Base-by-base conservation (phyloP, 2,329 filamentous ascomycete species). In the Plectosphaerella sp. region DNA sequence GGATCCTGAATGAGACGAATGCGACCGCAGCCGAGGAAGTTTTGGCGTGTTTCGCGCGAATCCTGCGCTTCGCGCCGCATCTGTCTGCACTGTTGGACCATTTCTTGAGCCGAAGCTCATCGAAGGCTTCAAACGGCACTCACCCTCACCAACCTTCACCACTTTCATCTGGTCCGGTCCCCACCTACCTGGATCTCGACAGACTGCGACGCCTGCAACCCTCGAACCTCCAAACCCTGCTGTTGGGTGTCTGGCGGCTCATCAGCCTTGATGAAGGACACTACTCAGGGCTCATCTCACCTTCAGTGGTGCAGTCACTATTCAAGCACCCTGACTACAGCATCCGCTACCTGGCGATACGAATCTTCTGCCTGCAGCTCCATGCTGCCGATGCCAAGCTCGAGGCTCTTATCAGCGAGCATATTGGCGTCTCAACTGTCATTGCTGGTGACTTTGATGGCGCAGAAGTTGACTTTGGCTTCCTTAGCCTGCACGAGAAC, bases 1-100 rank as follows among this genome's bases (percentile, higher is more conserved):
- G 91, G 91, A 75, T 88, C 45, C 74, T 77, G 62, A 67, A 73
- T 65, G 61, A 72, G 25, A 67, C 68, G 25, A 68, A 65, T 42
- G 63, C 68, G 57, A 59, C 57, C 51, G 67, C 61, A 59, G 68
- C 69, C 60, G 69, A 67, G 61, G 68, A 61, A 51, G 70, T 87
- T 49, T 78, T 93, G 57, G 79, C 86, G 52, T 87, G 89, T 33
- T 88, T 96, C 72, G 87, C 89, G 55, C 82, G 88, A 62, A 78
- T 96, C 57, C 68, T 97, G 61, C 89, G 91, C 16, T 86, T 94
- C 74, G 88, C 89, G 58, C 88, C 91, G 48, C 84, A 93, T 64
- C 76, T 97, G 43, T 84, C 86, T 50, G 80, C 84, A 54, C 89
- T 91, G 66, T 79, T 90, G 56, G 80, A 86, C 69, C 74, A 75